A percentile compares a stretch with the other conserved stretches of the same genome.
These are phyloP conservation scores for Ophiostoma australiae DNA, from an alignment of 2,329 filamentous ascomycete species.

Conservation along the genomic window DNA sequence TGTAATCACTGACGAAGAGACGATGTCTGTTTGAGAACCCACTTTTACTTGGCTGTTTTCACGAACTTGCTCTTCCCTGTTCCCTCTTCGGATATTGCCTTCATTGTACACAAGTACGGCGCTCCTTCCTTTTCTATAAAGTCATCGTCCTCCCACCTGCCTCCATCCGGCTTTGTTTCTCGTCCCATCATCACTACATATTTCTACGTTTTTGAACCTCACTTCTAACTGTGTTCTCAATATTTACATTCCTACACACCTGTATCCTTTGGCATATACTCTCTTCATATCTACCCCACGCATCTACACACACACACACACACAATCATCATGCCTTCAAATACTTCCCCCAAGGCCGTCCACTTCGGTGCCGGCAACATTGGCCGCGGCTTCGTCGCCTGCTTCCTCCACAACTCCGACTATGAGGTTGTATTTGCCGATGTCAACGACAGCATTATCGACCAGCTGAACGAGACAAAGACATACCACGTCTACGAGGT, in stretches of 20 bases:
- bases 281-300: no score
- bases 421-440: conserved; percentile 97
- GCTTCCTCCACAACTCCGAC: conserved; percentile 89
- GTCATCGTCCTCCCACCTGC: conserved; percentile 6
- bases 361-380: conserved; percentile 87
- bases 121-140: conserved; percentile 13
- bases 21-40: not conserved
- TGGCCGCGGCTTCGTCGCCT: conserved; percentile 78
- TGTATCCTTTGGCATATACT: no score
- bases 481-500: conserved; percentile 93
- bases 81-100: not conserved
- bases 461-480: conserved; percentile 66
- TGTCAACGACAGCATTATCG: conserved; percentile 79
- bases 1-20: not conserved
- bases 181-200: not conserved
- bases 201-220: not conserved
- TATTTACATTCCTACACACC: not conserved
- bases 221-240: not conserved
- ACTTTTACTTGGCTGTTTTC: conserved; percentile 3
- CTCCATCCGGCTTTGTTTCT: not conserved
- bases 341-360: conserved; percentile 59
- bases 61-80: conserved; percentile 15
- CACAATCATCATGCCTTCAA: conserved; percentile 22
- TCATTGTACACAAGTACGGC: conserved; percentile 2
- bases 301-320: conserved; percentile 5